These are phyloP conservation scores for Myrica gale DNA, from an alignment of 306 rosid genomes.

Conservation along the genomic window DNA sequence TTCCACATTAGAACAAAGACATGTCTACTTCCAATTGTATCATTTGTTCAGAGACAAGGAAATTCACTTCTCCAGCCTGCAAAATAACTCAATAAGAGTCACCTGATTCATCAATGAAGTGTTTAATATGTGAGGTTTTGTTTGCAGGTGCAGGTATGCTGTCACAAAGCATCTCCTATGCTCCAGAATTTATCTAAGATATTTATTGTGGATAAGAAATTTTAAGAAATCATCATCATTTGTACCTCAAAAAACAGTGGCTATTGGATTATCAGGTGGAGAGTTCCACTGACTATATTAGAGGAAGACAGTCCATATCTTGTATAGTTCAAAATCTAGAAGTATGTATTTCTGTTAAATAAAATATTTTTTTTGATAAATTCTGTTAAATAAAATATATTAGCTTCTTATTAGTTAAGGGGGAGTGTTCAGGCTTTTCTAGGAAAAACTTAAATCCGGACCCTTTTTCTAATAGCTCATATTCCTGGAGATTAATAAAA, in stretches of 20 bases:
- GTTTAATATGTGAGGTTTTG: not conserved
- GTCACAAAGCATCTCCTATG: not conserved
- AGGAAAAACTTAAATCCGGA: not conserved
- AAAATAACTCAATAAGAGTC: not conserved
- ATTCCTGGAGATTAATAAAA: not conserved
- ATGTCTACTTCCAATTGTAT: not conserved
- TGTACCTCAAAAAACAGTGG: not conserved
- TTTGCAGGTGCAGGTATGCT: not conserved
- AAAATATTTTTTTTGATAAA: too few relatives aligned
- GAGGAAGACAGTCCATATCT: not conserved
- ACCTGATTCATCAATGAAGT: constrained; percentile 1
- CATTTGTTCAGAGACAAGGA: not conserved
- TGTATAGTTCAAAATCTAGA: not conserved
- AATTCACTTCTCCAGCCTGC: not conserved
- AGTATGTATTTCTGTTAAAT: not conserved
- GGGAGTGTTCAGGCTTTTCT: not conserved
- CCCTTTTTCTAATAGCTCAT: not conserved
- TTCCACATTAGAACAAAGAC: not conserved
- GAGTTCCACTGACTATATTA: not conserved
- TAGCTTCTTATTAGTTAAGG: not conserved
- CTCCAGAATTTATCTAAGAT: not conserved
- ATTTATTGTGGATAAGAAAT: not conserved
- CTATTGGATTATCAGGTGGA: not conserved
- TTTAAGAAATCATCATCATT: not conserved
- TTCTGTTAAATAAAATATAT: too few relatives aligned